Evolutionary conservation across 2,329 filamentous ascomycete species (phyloP), one percentile per base, ranked within the genome.

Genomic region (Pseudocercospora musae): DNA sequence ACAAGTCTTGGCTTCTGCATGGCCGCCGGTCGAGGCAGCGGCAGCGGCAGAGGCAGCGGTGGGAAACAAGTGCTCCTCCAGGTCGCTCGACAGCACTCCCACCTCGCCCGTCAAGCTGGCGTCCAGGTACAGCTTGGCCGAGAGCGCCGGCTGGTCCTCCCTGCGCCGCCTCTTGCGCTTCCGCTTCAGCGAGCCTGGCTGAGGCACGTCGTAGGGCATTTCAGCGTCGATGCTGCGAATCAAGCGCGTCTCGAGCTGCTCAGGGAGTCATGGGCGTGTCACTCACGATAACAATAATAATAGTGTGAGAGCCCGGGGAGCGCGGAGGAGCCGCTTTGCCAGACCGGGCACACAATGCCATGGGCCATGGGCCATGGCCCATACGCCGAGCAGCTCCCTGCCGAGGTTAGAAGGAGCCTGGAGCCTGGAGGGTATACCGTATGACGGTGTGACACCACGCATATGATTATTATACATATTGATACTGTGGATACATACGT

Each of bases 81-180:
- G 82, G 76, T 96, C 92, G 71, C 92, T 89, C 11, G 94, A 96
- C 58, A 98, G 78, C 67, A 95, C 85, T 66, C 92, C 95, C 65
- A 93, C 84, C 73, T 96, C 91, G 58, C 91, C 91, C 77, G 89
- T 91, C 71, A 96, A 83, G 75, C 90, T 89, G 73, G 92, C 90
- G 76, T 96, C 92, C 60, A 97, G 85, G 40, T 96, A 84, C 56
- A 98, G 82, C 62, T 90, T 87, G 60, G 92, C 93, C 62, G 90
- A 84, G 62, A 96, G 83, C 48, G 93, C 84, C 7, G 89, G 84
- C 75, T 90, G 92, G 75, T 95, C 80, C 59, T 79, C 76, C 67
- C 79, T 75, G 66, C 83, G 81, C 72, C 81, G 80, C 62, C 80
- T 76, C 66, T 83, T 80, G 68, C 82, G 79, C 74, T 82, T 84